Evolutionary conservation across 129 eudicot genomes (phyloP), one percentile per base, ranked within the genome.

Genomic region (Artemisia annua): DNA sequence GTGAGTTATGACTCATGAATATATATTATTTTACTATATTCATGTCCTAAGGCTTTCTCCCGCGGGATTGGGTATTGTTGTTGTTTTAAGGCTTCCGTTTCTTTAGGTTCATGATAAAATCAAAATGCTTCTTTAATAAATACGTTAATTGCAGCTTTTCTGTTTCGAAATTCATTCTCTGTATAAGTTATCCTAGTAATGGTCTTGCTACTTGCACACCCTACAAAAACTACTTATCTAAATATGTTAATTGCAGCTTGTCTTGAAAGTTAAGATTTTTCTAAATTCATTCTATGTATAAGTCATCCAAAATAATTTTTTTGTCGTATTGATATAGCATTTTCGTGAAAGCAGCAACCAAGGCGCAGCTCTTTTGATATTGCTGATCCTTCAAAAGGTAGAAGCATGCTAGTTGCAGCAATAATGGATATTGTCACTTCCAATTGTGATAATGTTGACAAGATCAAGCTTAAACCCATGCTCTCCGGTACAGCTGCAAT

Each of bases 401-500:
- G 88, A 89, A 95, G 99, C 87, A 91, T 95, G 99, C 99, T 95
- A 62, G 87, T 95, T 72, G 88, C 99, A 70, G 96, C 99, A 77
- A 86, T 95, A 32, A 95, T 95, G 99, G 99, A 95, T 82, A 85
- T 95, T 48, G 96, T 95, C 68, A 95, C 97, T 70, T 91, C 99
- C 62, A 85, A 88, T 70, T 88, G 95, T 81, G 97, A 91, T 19
- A 85, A 69, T 55, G 85, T 79, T 20, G 90, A 86, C 77, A 85
- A 76, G 66, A 79, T 85, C 57, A 60, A 59, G 17, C 80, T 80
- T 48, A 85, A 78, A 78, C 90, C 99, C 46, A 69, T 79, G 49
- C 94, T 91, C 18, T 89, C 97, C n/a, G 76, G 83, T 69, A 53
- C 87, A 83, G 99, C 99, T 75, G 84, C 87, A 69, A 88, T 88